Percentiles rank a stretch among this genome's conserved stretches.
phyloP scores from a whole-genome alignment of 129 eudicot species.

The Artemisia annua region DNA sequence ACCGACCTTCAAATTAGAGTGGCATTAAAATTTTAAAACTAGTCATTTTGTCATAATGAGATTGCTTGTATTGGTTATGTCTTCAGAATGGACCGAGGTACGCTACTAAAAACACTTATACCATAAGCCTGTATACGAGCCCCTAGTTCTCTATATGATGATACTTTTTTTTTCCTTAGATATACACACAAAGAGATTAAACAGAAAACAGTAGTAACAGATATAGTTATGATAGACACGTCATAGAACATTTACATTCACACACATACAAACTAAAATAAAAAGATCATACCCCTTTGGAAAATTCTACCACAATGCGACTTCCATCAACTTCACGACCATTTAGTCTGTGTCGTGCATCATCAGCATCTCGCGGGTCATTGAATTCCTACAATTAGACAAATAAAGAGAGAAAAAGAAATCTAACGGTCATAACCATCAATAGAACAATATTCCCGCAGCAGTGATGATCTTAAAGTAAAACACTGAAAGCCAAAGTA shows the following conservation, averaged over 20 bases:
- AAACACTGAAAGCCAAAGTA: slow-evolving; percentile 6
- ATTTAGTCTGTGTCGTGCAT: slow-evolving; percentile 57
- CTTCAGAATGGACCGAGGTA: too few species aligned
- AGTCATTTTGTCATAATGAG: too few species aligned
- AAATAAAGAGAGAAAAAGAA: neutral
- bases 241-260: too few species aligned
- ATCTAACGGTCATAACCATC: neutral
- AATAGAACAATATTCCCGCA: neutral
- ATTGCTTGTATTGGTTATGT: too few species aligned
- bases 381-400: slow-evolving; percentile 50
- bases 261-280: neutral
- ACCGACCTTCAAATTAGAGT: too few species aligned
- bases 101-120: too few species aligned
- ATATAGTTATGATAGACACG: too few species aligned
- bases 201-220: neutral
- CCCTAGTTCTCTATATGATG: too few species aligned
- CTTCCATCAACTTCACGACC: slow-evolving; percentile 82
- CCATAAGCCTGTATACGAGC: too few species aligned
- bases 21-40: too few species aligned
- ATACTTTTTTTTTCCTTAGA: too few species aligned
- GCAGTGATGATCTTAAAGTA: neutral
- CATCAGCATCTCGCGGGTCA: slow-evolving; percentile 77
- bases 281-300: slow-evolving; percentile 51
- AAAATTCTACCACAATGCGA: slow-evolving; percentile 61
- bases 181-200: neutral